These are phyloP conservation scores for Marasmius tenuissimus DNA, from an alignment of 1,284 basidiomycete genomes.

Conservation along the genomic window DNA sequence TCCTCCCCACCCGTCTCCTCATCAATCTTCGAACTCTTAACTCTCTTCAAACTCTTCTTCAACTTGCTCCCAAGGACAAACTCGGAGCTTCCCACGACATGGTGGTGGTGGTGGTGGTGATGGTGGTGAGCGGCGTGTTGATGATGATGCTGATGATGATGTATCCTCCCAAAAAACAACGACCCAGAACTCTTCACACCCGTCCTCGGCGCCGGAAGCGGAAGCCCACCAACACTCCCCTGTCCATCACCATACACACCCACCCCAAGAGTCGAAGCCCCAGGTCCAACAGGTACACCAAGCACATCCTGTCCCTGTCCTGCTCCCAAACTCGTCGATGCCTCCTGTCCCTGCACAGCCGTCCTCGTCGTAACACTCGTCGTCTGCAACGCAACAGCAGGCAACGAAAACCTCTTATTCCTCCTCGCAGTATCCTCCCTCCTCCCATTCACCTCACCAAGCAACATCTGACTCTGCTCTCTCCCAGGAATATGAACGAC, in stretches of 20 bases:
- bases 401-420: slow-evolving; percentile 70
- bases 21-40: slow-evolving; percentile 14
- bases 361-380: slow-evolving; percentile 67
- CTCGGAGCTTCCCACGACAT: neutral
- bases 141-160: neutral
- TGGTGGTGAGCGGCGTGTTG: neutral
- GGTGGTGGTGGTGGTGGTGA: neutral
- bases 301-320: slow-evolving; percentile 11
- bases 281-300: neutral
- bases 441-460: slow-evolving; percentile 16
- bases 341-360: slow-evolving; percentile 5
- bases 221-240: neutral
- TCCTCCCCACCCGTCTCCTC: slow-evolving; percentile 5
- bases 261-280: neutral
- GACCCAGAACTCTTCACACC: neutral
- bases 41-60: slow-evolving; percentile 11
- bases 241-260: neutral
- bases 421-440: slow-evolving; percentile 62
- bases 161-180: neutral
- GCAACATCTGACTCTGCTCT: slow-evolving; percentile 1
- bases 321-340: neutral
- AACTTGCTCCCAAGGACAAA: neutral
- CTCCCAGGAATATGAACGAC: neutral
- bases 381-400: slow-evolving; percentile 71
- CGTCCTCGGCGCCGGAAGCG: neutral